These are phyloP conservation scores for Sclerotinia subarctica DNA, from an alignment of 2,329 filamentous ascomycete genomes.

Conservation along the genomic window DNA sequence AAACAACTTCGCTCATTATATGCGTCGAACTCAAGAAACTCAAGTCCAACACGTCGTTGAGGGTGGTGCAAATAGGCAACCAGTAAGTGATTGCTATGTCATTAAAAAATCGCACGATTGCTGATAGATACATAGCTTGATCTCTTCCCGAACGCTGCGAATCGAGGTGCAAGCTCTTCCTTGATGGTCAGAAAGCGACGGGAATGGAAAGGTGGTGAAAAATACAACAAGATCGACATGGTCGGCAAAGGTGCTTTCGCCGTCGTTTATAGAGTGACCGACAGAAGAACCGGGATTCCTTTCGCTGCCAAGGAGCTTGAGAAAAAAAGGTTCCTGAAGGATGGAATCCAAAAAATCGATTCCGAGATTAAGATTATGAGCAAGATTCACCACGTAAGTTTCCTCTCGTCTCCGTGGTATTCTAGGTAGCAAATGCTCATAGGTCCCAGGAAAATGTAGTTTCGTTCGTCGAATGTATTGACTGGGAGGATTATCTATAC, in stretches of 20 bases:
- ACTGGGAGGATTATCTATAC: conserved; percentile 76
- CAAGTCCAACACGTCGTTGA: conserved; percentile 6
- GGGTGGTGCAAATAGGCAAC: conserved; percentile 25
- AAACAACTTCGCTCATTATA: conserved; percentile 53
- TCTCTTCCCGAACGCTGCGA: conserved; percentile 35
- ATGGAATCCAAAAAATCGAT: conserved; percentile 80
- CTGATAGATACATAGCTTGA: conserved; percentile 31
- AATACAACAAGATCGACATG: conserved; percentile 77
- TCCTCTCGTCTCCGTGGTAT: background rate
- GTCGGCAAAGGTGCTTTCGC: conserved; percentile 96
- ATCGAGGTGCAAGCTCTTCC: conserved; percentile 26
- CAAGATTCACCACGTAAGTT: conserved; percentile 72
- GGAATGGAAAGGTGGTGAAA: conserved; percentile 79
- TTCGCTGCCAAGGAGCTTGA: conserved; percentile 94
- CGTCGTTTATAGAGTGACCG: conserved; percentile 84
- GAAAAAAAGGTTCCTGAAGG: conserved; percentile 90
- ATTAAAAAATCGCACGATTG: background rate
- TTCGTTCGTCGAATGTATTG: conserved; percentile 83
- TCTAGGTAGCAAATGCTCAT: background rate
- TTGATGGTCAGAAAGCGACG: conserved; percentile 40
- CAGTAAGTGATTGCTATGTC: conserved; percentile 26
- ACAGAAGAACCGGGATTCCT: conserved; percentile 76
- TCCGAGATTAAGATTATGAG: conserved; percentile 98
- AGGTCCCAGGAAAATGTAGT: conserved; percentile 64
- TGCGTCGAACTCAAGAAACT: conserved; percentile 20